Percentiles rank a stretch among this genome's conserved stretches.
Conservation (phyloP, 768 basidiomycete species). For the Rhizopogon roseolus region DNA sequence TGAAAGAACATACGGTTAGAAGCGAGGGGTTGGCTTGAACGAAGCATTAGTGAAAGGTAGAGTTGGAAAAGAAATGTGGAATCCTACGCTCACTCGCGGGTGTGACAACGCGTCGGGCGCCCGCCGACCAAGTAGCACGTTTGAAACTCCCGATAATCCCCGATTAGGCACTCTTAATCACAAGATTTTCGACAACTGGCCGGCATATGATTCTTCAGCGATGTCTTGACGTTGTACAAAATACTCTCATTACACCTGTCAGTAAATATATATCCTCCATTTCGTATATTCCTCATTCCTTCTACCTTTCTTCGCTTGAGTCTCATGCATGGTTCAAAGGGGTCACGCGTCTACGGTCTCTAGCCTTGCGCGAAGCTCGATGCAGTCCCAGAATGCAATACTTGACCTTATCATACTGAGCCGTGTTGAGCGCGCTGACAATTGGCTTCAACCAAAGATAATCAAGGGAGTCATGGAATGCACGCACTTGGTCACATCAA, state of each 20-base stretch:
- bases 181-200: too few relatives aligned
- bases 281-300: background rate
- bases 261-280: background rate
- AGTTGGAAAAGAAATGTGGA: conserved; percentile 7
- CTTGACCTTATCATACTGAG: conserved; percentile 78
- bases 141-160: conserved; percentile 4
- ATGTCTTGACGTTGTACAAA: conserved; percentile 6
- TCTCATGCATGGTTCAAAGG: conserved; percentile 23
- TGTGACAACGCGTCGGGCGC: conserved; percentile 9
- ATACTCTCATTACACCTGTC: conserved; percentile 10
- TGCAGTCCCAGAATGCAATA: conserved; percentile 68
- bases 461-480: conserved; percentile 4
- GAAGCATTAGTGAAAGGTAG: conserved; percentile 41
- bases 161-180: background rate
- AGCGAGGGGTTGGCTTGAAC: conserved; percentile 53
- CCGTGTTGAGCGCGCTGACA: conserved; percentile 56
- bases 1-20: conserved; percentile 39
- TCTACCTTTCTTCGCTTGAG: background rate
- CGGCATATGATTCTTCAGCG: too few relatives aligned
- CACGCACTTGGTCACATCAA: conserved; percentile 70
- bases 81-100: conserved; percentile 4
- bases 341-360: conserved; percentile 49
- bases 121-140: conserved; percentile 21
- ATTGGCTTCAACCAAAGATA: background rate
- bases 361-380: conserved; percentile 68